Evolutionary conservation across 192 early-diverging fungal species (phyloP).

Genomic region (Backusella macrospora): DNA sequence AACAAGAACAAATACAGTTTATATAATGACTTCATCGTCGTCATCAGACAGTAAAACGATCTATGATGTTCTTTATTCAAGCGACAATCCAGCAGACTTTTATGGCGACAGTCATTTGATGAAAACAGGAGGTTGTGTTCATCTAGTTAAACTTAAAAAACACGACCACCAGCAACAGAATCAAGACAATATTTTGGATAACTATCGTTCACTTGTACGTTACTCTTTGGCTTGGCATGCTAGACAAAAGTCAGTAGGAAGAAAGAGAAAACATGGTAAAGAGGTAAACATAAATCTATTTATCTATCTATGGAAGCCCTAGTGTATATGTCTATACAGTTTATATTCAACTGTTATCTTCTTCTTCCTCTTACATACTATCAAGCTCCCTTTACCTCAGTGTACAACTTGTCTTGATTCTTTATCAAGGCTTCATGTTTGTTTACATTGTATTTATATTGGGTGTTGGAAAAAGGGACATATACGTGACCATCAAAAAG

Average conservation of each 20-base stretch:
- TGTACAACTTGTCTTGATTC: conserved; percentile 61
- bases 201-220: conserved; percentile 20
- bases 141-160: conserved; percentile 28
- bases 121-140: conserved; percentile 22
- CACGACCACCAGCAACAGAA: background rate
- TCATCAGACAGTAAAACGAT: conserved; percentile 21
- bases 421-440: conserved; percentile 73
- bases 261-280: conserved; percentile 14
- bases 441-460: conserved; percentile 79
- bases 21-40: background rate
- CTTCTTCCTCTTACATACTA: no score
- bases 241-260: conserved; percentile 12
- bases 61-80: conserved; percentile 31
- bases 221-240: conserved; percentile 27
- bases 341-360: no score
- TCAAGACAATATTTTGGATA: conserved; percentile 21
- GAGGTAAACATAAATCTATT: background rate
- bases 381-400: conserved; percentile 57
- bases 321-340: background rate
- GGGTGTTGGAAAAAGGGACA: conserved; percentile 76
- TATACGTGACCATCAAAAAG: conserved; percentile 52
- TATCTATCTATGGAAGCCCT: background rate
- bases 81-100: conserved; percentile 26
- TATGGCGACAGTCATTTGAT: conserved; percentile 17
- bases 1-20: background rate